A percentile compares a stretch with the other conserved stretches of the same genome.
Evolutionary conservation across 1,284 basidiomycete species (phyloP).

Genomic region (Heterobasidion parviporum): DNA sequence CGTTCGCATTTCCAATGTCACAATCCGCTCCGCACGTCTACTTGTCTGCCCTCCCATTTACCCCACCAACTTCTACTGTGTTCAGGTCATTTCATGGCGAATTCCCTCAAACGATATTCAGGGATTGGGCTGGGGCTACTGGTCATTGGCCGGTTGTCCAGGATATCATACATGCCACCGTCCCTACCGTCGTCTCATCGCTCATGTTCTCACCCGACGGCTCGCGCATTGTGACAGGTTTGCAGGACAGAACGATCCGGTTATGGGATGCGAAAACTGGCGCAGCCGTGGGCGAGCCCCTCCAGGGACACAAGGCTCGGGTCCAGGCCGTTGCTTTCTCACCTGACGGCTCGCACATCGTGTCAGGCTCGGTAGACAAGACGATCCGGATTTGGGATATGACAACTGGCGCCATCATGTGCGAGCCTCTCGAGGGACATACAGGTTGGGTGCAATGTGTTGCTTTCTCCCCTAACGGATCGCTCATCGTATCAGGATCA

Average conservation of each 20-base stretch:
- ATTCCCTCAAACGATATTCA: not conserved
- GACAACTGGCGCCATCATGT: not conserved
- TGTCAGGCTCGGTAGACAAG: not conserved
- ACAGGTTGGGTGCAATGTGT: no score
- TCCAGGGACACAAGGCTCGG: not conserved
- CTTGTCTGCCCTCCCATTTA: slow-evolving; percentile 27
- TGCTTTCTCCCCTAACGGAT: no score
- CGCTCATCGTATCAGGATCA: no score
- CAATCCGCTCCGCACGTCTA: slow-evolving; percentile 31
- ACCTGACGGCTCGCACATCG: no score
- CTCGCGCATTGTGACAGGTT: not conserved
- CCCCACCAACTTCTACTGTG: slow-evolving; percentile 15
- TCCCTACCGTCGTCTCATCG: not conserved
- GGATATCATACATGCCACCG: not conserved
- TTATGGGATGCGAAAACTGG: not conserved
- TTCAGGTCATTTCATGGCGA: slow-evolving; percentile 1
- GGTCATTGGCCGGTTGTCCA: not conserved
- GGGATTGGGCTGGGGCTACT: not conserved
- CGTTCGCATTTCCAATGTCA: slow-evolving; percentile 18
- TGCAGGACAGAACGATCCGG: not conserved
- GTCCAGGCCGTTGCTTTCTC: not conserved
- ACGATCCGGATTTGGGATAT: not conserved
- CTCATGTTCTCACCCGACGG: not conserved
- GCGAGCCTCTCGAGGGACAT: no score
- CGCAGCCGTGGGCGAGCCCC: not conserved